Percentiles rank a stretch among this genome's conserved stretches.
Conservation (phyloP, 768 basidiomycete species). For the Suillus bovinus region DNA sequence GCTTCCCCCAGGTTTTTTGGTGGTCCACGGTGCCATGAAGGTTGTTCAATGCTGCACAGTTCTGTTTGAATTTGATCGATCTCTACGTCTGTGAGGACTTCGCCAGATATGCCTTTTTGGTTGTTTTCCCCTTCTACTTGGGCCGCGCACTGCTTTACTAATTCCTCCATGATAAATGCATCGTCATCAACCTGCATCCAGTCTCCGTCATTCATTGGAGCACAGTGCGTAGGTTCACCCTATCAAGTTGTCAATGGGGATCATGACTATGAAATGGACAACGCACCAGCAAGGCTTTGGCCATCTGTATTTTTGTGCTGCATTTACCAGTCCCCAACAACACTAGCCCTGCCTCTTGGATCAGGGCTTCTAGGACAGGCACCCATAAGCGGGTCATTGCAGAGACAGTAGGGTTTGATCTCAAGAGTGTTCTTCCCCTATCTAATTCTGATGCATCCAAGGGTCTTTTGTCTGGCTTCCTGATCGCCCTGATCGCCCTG, state of each 20-base stretch:
- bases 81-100: constrained; percentile 3
- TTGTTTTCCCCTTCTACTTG: not conserved
- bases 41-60: constrained; percentile 11
- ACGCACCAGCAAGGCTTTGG: not conserved
- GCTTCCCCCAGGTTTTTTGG: constrained; percentile 21
- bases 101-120: not conserved
- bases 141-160: not conserved
- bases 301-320: not conserved
- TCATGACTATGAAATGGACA: too few relatives aligned
- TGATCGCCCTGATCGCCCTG: not conserved
- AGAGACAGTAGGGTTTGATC: not conserved
- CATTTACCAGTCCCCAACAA: not conserved
- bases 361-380: constrained; percentile 2
- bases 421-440: not conserved
- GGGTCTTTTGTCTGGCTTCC: not conserved
- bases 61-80: constrained; percentile 1
- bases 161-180: not conserved
- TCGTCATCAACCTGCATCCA: not conserved
- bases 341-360: constrained; percentile 3
- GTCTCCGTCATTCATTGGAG: too few relatives aligned
- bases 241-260: too few relatives aligned
- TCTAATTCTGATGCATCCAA: constrained; percentile 3
- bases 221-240: too few relatives aligned
- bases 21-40: constrained; percentile 26
- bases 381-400: not conserved